Percentiles rank a stretch among this genome's conserved stretches.
Conservation (phyloP, 208 protist genomes). For the Wallacemonas collosoma region DNA sequence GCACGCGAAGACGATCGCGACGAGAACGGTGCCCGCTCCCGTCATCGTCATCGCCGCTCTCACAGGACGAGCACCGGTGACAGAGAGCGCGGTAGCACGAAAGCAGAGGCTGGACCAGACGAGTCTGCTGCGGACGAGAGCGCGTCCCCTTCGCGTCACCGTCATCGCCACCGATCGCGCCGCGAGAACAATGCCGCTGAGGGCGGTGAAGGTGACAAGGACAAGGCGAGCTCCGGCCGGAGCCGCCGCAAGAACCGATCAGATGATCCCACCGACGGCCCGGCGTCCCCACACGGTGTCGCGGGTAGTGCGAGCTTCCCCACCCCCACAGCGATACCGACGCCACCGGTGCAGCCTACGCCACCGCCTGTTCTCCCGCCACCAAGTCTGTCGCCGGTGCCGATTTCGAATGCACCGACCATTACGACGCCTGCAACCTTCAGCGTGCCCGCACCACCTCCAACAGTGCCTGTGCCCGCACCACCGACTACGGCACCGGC, state of each 20-base stretch:
- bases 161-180: neutral
- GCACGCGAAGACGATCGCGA: neutral
- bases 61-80: neutral
- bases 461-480: neutral
- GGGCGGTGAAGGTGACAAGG: neutral
- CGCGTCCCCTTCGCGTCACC: neutral
- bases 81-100: neutral
- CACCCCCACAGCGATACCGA: too few relatives aligned
- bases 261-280: neutral
- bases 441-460: neutral
- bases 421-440: too few relatives aligned
- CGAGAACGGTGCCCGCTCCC: neutral
- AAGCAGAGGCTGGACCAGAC: neutral
- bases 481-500: neutral
- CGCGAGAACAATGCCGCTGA: neutral
- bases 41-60: constrained; percentile 14
- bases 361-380: neutral
- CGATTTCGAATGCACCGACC: neutral
- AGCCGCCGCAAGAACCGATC: constrained; percentile 2
- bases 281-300: too few relatives aligned
- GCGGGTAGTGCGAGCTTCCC: too few relatives aligned
- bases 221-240: neutral
- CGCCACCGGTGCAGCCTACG: neutral
- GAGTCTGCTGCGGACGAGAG: neutral
- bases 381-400: neutral